phyloP scores from a whole-genome alignment of 2,329 filamentous ascomycete genomes.

The Verticillium tricorpus region DNA sequence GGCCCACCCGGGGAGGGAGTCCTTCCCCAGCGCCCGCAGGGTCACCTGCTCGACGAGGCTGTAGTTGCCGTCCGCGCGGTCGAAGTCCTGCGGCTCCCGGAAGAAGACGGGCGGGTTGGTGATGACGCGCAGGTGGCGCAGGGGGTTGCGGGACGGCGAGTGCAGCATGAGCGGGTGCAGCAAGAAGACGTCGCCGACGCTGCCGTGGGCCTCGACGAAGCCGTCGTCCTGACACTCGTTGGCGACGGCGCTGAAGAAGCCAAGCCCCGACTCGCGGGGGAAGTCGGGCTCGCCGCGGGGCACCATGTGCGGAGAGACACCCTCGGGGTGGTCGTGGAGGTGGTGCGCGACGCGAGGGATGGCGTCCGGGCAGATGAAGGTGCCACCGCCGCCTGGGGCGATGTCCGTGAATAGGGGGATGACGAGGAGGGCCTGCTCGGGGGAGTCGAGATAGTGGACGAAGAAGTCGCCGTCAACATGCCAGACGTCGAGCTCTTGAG shows the following conservation, averaged over 20 bases:
- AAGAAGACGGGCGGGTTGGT: conserved; percentile 37
- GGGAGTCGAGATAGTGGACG: conserved; percentile 65
- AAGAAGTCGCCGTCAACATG: conserved; percentile 72
- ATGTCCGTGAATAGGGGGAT: conserved; percentile 66
- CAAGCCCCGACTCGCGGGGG: conserved; percentile 32
- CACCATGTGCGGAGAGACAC: conserved; percentile 61
- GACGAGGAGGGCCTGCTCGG: conserved; percentile 64
- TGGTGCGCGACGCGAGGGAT: conserved; percentile 54
- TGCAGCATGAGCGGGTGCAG: conserved; percentile 59
- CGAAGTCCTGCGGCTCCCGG: conserved; percentile 46
- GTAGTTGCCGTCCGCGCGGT: conserved; percentile 41
- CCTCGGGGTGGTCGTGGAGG: conserved; percentile 57
- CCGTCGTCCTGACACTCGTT: conserved; percentile 33
- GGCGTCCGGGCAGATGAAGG: conserved; percentile 57
- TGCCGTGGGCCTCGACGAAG: conserved; percentile 51
- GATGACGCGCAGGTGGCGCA: conserved; percentile 19
- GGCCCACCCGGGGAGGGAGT: conserved; percentile 46
- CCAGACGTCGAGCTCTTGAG: conserved; percentile 53
- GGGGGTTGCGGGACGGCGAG: conserved; percentile 34
- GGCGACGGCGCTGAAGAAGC: conserved; percentile 39
- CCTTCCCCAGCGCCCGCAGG: conserved; percentile 40
- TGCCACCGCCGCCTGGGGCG: conserved; percentile 55
- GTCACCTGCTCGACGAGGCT: conserved; percentile 54
- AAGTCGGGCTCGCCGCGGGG: conserved; percentile 47
- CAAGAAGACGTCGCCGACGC: conserved; percentile 52